Base-by-base conservation (phyloP, 2,329 filamentous ascomycete genomes). In the Colletotrichum acutatum region DNA sequence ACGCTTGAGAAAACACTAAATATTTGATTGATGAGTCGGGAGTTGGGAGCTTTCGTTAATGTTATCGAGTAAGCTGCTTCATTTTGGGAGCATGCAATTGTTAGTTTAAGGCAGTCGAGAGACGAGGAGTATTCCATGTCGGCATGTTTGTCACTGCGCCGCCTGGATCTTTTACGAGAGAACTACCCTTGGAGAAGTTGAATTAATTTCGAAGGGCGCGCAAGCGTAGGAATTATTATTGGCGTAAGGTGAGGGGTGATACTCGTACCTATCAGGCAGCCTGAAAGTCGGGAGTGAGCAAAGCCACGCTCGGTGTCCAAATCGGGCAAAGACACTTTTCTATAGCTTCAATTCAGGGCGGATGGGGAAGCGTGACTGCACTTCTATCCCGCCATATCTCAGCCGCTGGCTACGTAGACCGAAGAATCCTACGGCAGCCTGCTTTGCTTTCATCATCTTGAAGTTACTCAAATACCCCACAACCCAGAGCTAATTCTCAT, bases 1-100 rank as follows among this genome's bases (percentile, higher is more conserved):
- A 86, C 49, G 81, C 79, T 3, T 52, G 52, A 34, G 82, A 22
- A 30, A 6, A 19, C 19, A 24, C 11, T 26, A 30, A 66, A 32
- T 28, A 42, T 57, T 49, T 46, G 57, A 28, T 32, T 22, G 58
- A 73, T 34, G 46, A 28, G 6, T 46, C 2, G 14, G 30, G 24
- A 37, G 42, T 2, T 24, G 24, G 32, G 53, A 46, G 5, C 22
- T n/a, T 28, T 28, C 24, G 54, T 53, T 12, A 22, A 24, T 14
- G 32, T 57, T 22, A 59, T 26, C 54, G 65, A 63, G n/a, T 34
- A 32, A 7, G 52, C 16, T 7, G 9, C 12, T 22, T 22, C 24
- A 22, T 34, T 0, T 34, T 30, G 32, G 32, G 32, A 53, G 24
- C 19, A 9, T 49, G 8, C 3, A 11, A 22, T 22, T 22, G 19